A percentile compares a stretch with the other conserved stretches of the same genome.
Conservation (phyloP, 805 yeast species). For the Vanderwaltozyma verrucispora region DNA sequence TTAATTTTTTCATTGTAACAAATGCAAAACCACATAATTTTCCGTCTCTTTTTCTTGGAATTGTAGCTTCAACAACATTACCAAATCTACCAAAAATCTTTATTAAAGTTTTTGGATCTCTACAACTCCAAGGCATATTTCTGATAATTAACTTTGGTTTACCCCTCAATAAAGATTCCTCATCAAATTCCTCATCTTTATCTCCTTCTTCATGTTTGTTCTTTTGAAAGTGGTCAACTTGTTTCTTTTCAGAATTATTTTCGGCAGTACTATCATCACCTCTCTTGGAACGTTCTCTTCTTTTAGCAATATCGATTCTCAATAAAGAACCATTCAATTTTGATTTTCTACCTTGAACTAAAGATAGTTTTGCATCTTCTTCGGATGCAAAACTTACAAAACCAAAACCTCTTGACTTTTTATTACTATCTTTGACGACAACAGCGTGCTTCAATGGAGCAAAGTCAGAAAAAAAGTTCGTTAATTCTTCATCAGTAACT, state of each 20-base stretch:
- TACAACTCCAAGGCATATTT: constrained; percentile 93
- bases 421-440: constrained; percentile 66
- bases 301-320: constrained; percentile 79
- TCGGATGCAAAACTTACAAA: constrained; percentile 82
- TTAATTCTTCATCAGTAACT: constrained; percentile 71
- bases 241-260: no score
- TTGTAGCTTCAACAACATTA: constrained; percentile 75
- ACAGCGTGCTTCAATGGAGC: constrained; percentile 95
- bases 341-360: constrained; percentile 51
- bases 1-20: constrained; percentile 73
- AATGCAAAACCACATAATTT: constrained; percentile 92
- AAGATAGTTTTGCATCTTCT: constrained; percentile 74
- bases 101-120: constrained; percentile 61
- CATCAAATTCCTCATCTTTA: constrained; percentile 24
- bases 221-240: no score
- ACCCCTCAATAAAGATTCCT: constrained; percentile 50
- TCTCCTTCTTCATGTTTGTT: constrained; percentile 3
- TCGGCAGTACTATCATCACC: constrained; percentile 6
- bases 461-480: constrained; percentile 80
- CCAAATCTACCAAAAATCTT: constrained; percentile 70
- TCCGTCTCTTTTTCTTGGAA: constrained; percentile 83
- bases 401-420: constrained; percentile 87
- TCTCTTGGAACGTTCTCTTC: constrained; percentile 65
- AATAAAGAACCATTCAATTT: constrained; percentile 59
- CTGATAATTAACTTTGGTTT: constrained; percentile 80